Conservation (phyloP, 2,329 filamentous ascomycete species). For the Elsinoe fawcettii region DNA sequence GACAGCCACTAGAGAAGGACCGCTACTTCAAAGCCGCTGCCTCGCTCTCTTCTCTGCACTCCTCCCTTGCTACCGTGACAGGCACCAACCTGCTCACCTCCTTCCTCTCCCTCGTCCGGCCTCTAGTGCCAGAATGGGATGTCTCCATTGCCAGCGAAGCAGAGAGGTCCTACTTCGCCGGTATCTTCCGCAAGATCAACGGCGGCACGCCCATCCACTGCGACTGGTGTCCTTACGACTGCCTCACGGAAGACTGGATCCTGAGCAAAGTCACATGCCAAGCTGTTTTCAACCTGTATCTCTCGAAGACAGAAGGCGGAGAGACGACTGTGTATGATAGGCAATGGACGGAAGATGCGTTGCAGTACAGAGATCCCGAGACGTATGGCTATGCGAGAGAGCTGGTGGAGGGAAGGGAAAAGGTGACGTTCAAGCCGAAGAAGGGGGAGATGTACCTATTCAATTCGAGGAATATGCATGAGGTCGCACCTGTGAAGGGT, state of each 20-base stretch:
- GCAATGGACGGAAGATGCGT: background rate
- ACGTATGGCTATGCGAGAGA: background rate
- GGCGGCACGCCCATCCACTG: constrained; percentile 4
- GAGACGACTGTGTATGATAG: background rate
- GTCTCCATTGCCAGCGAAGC: background rate
- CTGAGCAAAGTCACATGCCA: background rate
- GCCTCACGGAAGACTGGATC: constrained; percentile 6
- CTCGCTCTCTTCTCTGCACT: background rate
- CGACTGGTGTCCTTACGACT: constrained; percentile 7
- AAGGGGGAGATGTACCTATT: background rate
- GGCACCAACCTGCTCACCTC: background rate
- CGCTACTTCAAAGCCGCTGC: background rate
- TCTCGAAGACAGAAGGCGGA: background rate
- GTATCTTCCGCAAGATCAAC: constrained; percentile 10
- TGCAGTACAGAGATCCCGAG: background rate
- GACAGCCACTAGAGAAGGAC: background rate
- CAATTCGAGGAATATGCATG: constrained; percentile 8
- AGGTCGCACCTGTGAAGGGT: background rate
- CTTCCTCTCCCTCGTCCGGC: background rate
- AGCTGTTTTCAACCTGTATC: background rate
- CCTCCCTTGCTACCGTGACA: background rate
- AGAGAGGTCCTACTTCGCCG: background rate
- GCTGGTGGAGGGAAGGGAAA: background rate
- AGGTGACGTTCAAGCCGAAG: background rate
- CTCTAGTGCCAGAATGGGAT: background rate